Evolutionary conservation across 169 alveolate genomes (phyloP).

Genomic region (Babesia sp.): DNA sequence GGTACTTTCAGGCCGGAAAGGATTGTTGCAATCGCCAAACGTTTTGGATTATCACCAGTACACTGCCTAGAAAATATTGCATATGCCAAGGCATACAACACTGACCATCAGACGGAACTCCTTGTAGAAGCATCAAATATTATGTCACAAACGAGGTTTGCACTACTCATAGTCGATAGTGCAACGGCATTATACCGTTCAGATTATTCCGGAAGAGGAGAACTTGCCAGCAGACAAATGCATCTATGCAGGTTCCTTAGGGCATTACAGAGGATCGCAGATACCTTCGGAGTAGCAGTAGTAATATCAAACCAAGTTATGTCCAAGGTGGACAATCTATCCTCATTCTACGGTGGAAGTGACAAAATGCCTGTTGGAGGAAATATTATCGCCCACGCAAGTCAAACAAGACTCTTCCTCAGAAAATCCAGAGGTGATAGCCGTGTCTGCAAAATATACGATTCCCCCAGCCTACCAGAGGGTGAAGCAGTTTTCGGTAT

Average conservation of each 20-base stretch:
- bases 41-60: constrained; percentile 93
- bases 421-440: constrained; percentile 91
- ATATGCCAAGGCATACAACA: constrained; percentile 95
- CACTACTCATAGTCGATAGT: constrained; percentile 95
- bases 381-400: constrained; percentile 98
- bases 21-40: constrained; percentile 94
- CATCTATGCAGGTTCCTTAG: constrained; percentile 94
- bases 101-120: constrained; percentile 95
- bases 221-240: constrained; percentile 97
- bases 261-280: constrained; percentile 95
- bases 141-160: constrained; percentile 96
- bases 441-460: constrained; percentile 94
- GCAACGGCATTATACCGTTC: constrained; percentile 97
- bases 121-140: constrained; percentile 94
- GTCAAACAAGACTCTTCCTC: constrained; percentile 93
- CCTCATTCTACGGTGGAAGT: constrained; percentile 78
- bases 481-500: constrained; percentile 95
- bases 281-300: constrained; percentile 92
- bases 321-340: constrained; percentile 89
- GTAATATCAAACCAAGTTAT: constrained; percentile 95
- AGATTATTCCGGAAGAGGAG: constrained; percentile 98
- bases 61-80: constrained; percentile 96
- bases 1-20: constrained; percentile 99
- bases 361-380: constrained; percentile 96
- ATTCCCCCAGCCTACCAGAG: constrained; percentile 98